Evolutionary conservation across 768 basidiomycete species (phyloP).

Genomic region (Podaxis sp.): DNA sequence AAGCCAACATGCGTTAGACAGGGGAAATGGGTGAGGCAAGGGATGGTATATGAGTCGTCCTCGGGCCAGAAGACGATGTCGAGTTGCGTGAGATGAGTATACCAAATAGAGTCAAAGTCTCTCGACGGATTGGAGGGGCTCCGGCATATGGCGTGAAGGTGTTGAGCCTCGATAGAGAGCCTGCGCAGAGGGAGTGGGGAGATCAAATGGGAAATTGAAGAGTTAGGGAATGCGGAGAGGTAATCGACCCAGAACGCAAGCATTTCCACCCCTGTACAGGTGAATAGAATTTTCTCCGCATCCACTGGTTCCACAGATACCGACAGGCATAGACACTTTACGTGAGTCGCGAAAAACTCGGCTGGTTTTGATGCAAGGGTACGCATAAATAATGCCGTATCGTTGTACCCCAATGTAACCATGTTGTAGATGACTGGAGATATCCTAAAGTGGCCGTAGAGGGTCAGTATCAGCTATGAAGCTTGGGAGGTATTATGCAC

Average conservation of each 20-base stretch:
- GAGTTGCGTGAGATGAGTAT: constrained; percentile 33
- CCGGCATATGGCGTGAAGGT: constrained; percentile 26
- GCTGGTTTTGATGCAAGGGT: constrained; percentile 32
- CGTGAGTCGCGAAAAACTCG: constrained; percentile 34
- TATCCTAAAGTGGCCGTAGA: constrained; percentile 28
- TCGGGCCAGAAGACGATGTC: constrained; percentile 37
- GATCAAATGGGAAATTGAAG: constrained; percentile 25
- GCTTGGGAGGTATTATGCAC: constrained; percentile 22
- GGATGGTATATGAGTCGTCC: constrained; percentile 24
- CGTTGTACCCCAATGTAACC: constrained; percentile 32
- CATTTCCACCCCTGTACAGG: constrained; percentile 36
- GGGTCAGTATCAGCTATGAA: constrained; percentile 2
- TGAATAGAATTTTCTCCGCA: constrained; percentile 31
- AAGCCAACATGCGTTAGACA: constrained; percentile 35
- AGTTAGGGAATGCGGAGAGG: constrained; percentile 20
- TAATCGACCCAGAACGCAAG: constrained; percentile 41
- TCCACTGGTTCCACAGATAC: constrained; percentile 28
- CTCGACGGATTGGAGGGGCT: constrained; percentile 6
- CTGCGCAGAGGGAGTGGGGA: constrained; percentile 28
- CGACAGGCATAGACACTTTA: constrained; percentile 40
- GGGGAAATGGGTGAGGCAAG: constrained; percentile 27
- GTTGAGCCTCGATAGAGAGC: constrained; percentile 35
- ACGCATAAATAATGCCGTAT: constrained; percentile 35
- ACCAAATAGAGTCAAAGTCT: constrained; percentile 23
- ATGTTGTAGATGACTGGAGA: constrained; percentile 39